These are phyloP conservation scores for Lactarius hengduanensis DNA, from an alignment of 768 basidiomycete species.

Conservation along the genomic window DNA sequence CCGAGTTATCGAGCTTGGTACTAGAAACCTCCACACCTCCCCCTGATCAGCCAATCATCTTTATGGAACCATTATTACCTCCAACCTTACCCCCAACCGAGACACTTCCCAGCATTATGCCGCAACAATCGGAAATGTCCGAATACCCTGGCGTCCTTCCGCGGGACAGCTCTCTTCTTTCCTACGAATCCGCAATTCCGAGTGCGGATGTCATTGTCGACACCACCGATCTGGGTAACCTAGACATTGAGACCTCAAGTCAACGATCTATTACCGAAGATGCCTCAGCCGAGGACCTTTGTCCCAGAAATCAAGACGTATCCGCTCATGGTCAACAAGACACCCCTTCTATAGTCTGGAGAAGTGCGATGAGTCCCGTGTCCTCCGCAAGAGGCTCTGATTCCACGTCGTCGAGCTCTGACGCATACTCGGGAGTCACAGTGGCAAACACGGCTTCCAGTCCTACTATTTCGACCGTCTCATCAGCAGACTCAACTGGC, in stretches of 20 bases:
- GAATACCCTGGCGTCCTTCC: conserved; percentile 5
- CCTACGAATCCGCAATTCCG: conserved; percentile 9
- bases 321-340: conserved; percentile 1
- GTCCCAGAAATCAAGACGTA: background rate
- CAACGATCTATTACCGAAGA: conserved; percentile 1
- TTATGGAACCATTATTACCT: conserved; percentile 28
- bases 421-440: background rate
- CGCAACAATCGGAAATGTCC: conserved; percentile 10
- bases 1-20: background rate
- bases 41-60: conserved; percentile 13
- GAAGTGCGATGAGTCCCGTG: conserved; percentile 11
- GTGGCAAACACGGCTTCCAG: conserved; percentile 10
- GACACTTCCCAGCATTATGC: background rate
- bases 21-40: background rate
- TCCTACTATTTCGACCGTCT: conserved; percentile 2
- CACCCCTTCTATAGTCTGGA: conserved; percentile 13
- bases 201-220: conserved; percentile 2
- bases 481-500: conserved; percentile 7
- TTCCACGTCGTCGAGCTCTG: conserved; percentile 12
- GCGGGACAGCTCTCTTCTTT: conserved; percentile 12
- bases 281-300: conserved; percentile 6
- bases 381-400: conserved; percentile 11
- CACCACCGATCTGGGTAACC: background rate
- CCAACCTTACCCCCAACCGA: conserved; percentile 19
- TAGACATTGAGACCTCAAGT: background rate